phyloP scores from a whole-genome alignment of 495 filamentous ascomycete genomes.

The Amphirosellinia nigrospora region DNA sequence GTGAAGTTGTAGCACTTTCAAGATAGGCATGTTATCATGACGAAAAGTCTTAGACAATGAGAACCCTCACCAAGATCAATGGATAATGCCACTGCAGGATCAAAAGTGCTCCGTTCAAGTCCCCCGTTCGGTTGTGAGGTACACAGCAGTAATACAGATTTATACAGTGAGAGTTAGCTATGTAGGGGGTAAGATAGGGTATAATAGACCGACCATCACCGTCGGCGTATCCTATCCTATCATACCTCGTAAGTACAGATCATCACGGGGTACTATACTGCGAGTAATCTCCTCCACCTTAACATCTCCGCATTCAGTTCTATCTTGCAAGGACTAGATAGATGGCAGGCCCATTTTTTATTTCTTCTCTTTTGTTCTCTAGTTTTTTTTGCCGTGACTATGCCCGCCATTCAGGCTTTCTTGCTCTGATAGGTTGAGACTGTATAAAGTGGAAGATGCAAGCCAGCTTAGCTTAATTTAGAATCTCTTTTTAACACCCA shows the following conservation, averaged over 20 bases:
- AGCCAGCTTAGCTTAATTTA: not conserved
- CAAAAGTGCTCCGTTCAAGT: not conserved
- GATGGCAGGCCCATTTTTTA: not conserved
- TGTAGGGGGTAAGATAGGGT: not conserved
- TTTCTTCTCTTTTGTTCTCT: no score
- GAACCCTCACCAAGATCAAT: no score
- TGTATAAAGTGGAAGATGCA: not conserved
- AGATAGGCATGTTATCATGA: no score
- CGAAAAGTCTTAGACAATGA: no score
- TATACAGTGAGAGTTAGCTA: conserved; percentile 19
- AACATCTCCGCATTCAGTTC: not conserved
- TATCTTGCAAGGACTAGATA: not conserved
- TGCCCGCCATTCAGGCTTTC: no score
- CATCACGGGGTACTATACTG: not conserved
- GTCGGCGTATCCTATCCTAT: conserved; percentile 14
- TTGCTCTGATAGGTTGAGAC: not conserved
- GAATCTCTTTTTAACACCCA: conserved; percentile 26
- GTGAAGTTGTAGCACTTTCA: no score
- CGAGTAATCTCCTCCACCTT: not conserved
- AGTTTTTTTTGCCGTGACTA: not conserved
- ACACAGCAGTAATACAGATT: conserved; percentile 19
- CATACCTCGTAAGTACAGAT: not conserved
- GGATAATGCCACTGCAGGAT: not conserved
- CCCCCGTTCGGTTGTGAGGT: not conserved
- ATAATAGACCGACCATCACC: not conserved